These are phyloP conservation scores for Hyphodiscus sp. DNA, from an alignment of 2,329 filamentous ascomycete genomes.

Conservation along the genomic window DNA sequence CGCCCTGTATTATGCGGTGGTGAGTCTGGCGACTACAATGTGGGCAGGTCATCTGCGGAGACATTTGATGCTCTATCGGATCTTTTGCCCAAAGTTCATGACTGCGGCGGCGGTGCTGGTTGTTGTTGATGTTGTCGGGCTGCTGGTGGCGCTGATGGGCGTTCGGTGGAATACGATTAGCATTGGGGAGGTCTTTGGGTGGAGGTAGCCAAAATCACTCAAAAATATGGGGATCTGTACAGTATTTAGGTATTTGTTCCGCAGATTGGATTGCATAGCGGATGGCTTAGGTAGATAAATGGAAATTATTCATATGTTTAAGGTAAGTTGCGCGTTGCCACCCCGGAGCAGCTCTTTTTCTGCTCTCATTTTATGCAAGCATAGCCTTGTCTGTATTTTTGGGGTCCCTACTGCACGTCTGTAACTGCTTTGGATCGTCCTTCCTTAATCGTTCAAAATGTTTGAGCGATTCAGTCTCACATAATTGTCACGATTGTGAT, in stretches of 20 bases:
- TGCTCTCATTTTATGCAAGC: too few relatives aligned
- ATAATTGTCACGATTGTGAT: too few relatives aligned
- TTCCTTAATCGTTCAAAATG: too few relatives aligned
- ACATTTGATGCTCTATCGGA: conserved; percentile 93
- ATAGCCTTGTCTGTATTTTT: too few relatives aligned
- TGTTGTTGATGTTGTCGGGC: conserved; percentile 68
- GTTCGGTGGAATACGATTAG: conserved; percentile 71
- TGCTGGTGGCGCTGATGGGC: conserved; percentile 66
- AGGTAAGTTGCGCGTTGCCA: too few relatives aligned
- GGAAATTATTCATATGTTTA: too few relatives aligned
- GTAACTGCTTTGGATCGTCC: too few relatives aligned
- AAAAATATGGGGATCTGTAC: conserved; percentile 22
- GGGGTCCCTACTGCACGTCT: too few relatives aligned
- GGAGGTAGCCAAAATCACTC: conserved; percentile 28
- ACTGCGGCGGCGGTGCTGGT: conserved; percentile 65
- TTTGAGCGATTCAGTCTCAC: too few relatives aligned
- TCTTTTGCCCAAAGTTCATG: conserved; percentile 91
- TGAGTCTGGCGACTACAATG: conserved; percentile 79
- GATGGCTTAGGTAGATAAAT: too few relatives aligned
- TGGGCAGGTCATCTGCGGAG: conserved; percentile 84
- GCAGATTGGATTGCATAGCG: neutral
- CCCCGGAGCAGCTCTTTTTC: too few relatives aligned
- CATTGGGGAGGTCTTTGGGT: conserved; percentile 85
- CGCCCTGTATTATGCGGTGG: conserved; percentile 72
- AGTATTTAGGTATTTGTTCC: neutral